phyloP scores from a whole-genome alignment of 192 early-diverging fungal genomes.

The Coemansia sp. region DNA sequence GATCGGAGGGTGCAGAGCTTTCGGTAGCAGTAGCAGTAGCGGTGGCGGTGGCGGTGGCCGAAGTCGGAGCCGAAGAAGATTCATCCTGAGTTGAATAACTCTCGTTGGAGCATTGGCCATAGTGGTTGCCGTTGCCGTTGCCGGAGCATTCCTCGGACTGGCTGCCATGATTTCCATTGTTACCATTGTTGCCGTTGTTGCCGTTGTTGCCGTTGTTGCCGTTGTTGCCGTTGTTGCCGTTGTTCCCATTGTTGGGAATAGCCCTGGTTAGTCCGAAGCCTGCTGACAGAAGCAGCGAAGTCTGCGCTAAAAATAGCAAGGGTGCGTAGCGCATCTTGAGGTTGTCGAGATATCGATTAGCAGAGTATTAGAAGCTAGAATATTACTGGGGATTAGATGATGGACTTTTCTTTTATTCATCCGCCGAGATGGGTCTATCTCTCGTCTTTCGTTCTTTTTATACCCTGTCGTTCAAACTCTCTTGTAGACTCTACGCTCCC shows the following conservation, averaged over 20 bases:
- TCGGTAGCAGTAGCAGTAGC: not conserved
- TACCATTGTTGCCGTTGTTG: not conserved
- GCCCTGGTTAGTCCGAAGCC: not conserved
- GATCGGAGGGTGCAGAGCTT: not conserved
- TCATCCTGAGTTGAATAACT: not conserved
- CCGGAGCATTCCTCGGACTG: too few relatives aligned
- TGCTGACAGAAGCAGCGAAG: conserved; percentile 4
- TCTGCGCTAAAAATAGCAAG: conserved; percentile 10
- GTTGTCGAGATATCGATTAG: not conserved
- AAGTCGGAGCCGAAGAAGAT: not conserved
- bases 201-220: not conserved
- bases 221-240: not conserved
- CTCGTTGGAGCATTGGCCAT: not conserved
- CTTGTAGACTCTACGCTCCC: not conserved
- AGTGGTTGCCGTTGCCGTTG: not conserved
- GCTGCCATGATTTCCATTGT: too few relatives aligned
- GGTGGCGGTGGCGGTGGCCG: too few relatives aligned
- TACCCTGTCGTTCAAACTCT: too few relatives aligned
- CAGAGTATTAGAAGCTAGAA: not conserved
- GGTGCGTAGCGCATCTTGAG: conserved; percentile 17
- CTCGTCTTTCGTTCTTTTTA: too few relatives aligned
- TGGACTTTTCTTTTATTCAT: not conserved
- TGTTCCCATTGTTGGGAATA: not conserved
- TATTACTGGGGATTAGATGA: not conserved
- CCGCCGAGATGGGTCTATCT: too few relatives aligned